phyloP scores from a whole-genome alignment of 1,284 basidiomycete species.

The Tylopilus orsonianus region DNA sequence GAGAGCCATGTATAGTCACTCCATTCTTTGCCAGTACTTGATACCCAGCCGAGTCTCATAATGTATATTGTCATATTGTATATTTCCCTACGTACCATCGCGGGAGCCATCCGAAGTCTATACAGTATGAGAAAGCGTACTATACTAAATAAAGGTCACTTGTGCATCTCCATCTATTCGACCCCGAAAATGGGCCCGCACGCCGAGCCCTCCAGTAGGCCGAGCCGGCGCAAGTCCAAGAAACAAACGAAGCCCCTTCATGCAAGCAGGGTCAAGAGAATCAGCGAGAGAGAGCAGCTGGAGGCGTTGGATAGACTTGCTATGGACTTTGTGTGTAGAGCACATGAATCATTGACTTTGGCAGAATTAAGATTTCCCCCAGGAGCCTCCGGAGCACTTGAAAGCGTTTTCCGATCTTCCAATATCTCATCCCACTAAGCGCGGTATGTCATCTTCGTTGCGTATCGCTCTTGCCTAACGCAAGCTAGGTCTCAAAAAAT shows the following conservation, averaged over 20 bases:
- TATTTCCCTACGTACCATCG: too few species aligned
- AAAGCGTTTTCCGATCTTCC: slow-evolving; percentile 65
- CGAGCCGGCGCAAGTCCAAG: slow-evolving; percentile 16
- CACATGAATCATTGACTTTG: slow-evolving; percentile 2
- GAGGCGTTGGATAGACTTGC: slow-evolving; percentile 54
- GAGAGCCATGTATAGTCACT: too few species aligned
- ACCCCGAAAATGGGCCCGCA: slow-evolving; percentile 17
- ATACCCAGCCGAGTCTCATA: too few species aligned
- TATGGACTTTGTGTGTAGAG: slow-evolving; percentile 53
- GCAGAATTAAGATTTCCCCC: slow-evolving; percentile 12
- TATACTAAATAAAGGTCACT: too few species aligned
- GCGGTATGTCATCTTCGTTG: slow-evolving; percentile 43
- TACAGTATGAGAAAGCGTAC: too few species aligned
- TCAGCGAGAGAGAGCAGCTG: slow-evolving; percentile 53
- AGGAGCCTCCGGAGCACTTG: slow-evolving; percentile 51
- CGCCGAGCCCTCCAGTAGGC: slow-evolving; percentile 18
- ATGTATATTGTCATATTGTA: too few species aligned
- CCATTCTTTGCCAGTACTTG: too few species aligned
- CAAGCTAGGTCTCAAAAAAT: slow-evolving; percentile 72
- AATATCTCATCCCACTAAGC: slow-evolving; percentile 67
- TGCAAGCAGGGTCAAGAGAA: slow-evolving; percentile 42
- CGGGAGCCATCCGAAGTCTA: too few species aligned
- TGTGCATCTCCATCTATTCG: too few species aligned
- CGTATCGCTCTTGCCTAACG: not conserved
- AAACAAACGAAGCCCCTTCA: slow-evolving; percentile 18